Base-by-base conservation (phyloP, 2,329 filamentous ascomycete species). In the Ophiostoma perfectum region DNA sequence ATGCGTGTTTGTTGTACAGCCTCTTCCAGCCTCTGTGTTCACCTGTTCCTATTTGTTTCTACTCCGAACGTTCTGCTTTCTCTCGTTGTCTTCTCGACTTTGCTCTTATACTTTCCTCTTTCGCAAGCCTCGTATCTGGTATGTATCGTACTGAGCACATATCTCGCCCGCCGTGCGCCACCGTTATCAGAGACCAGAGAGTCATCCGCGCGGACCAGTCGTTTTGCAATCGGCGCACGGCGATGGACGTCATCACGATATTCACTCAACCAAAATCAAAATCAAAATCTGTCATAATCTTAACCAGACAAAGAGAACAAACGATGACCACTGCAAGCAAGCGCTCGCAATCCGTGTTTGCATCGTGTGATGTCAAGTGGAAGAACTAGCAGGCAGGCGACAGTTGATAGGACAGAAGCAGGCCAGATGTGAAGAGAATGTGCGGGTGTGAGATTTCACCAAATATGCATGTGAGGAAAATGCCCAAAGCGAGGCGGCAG, bases 311-410 rank as follows among this genome's bases (percentile, higher is more conserved):
- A 38, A 16, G 16, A 60, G 5, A 38, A 5, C 9, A 14, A 38
- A 38, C 9, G 27, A 52, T 52, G 49, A 49, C 11, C 14, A 38
- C 11, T 60, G 11, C 55, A 12, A 60, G 55, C 55, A 60, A 60
- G 55, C 55, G 55, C 55, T 27, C 27, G 27, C 27, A 27, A 27
- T 27, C 27, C 27, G 27, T 60, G 55, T 14, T 60, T 18, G 27
- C 27, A 38, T 60, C 55, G 55, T 36, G 55, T 60, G 55, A 60
- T 60, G 27, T 60, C 55, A 60, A 39, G 55, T 60, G 11, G 18
- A 60, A 38, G 27, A 60, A 60, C 42, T 8, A 44, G 11, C 42
- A 12, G 11, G 42, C 42, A 12, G 7, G 11, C 42, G 42, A 44
- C 55, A 4, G 27, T 4, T 38, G 55, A 27, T 60, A 27, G 42